Base-by-base conservation (phyloP, 1,284 basidiomycete genomes). In the Irpex sp. region DNA sequence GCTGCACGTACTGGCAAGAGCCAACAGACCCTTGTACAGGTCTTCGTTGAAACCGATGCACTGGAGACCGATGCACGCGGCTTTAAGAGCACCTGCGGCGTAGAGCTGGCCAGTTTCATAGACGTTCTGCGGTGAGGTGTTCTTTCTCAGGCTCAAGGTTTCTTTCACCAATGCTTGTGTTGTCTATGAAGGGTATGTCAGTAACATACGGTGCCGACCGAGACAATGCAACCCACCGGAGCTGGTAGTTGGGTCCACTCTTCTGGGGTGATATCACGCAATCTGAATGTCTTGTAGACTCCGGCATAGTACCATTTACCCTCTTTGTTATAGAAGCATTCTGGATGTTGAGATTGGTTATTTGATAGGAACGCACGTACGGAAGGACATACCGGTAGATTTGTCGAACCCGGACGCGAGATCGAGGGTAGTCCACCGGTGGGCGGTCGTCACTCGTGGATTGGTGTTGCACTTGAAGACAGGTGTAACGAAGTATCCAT, bases 241-340 rank as follows among this genome's bases (percentile, higher is more conserved):
- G 73, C 71, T 15, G 86, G 82, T 26, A 92, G 79, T 54, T 81
- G 82, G 21, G 82, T 82, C 86, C 88, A 92, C 72, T 92, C 89
- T 62, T 84, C 84, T 3, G 78, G 73, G 1, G 83, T 84, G 15
- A 92, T 75, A 65, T 89, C 84, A 37, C 85, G 85, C 57, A 92
- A 78, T 59, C 79, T 76, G 70, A 91, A 85, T 0, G 82, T 82
- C 60, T 80, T 83, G 74, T 92, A 92, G 6, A 84, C 79, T n/a
- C 90, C 90, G 13, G 90, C 89, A 64, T 92, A 92, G 71, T 92
- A 91, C 88, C 88, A 92, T 65, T 84, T 83, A 11, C 87, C 87
- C 62, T 90, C 87, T 71, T 85, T 90, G 72, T 86, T 87, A 68
- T 85, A 92, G 73, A 92, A 91, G 66, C 88, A 92, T 70, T 91